phyloP scores from a whole-genome alignment of 2,329 filamentous ascomycete species.

The Trichoderma simmonsii region DNA sequence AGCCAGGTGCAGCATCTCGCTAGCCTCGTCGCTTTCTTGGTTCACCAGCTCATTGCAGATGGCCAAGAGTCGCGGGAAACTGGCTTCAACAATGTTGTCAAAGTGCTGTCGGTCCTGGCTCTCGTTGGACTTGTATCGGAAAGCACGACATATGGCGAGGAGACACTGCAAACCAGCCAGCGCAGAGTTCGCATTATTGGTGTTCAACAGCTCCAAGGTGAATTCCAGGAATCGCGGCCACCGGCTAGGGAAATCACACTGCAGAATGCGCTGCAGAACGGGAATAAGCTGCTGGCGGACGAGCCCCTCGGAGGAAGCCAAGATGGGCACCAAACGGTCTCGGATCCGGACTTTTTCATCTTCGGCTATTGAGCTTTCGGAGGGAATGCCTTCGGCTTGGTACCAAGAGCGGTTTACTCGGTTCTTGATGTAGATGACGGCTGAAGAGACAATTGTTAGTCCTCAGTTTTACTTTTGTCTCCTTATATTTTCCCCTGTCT shows the following conservation, averaged over 20 bases:
- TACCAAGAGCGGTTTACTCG: constrained; percentile 91
- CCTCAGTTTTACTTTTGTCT: not conserved
- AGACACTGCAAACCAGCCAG: constrained; percentile 93
- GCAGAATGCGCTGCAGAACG: constrained; percentile 90
- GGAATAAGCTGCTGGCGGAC: constrained; percentile 92
- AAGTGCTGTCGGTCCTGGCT: constrained; percentile 78
- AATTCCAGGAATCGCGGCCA: constrained; percentile 96
- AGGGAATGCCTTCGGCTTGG: constrained; percentile 68
- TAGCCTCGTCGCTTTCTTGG: constrained; percentile 89
- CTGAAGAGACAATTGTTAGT: constrained; percentile 45
- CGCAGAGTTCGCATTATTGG: constrained; percentile 80
- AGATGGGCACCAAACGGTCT: constrained; percentile 81
- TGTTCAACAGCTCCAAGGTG: constrained; percentile 82
- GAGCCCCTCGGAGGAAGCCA: constrained; percentile 74
- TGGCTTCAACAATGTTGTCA: constrained; percentile 87
- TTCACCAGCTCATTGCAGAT: constrained; percentile 88
- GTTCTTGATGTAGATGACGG: constrained; percentile 97
- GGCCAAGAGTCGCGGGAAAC: constrained; percentile 80
- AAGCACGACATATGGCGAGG: constrained; percentile 90
- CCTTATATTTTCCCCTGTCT: not conserved
- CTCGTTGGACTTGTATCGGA: constrained; percentile 82
- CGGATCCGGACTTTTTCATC: constrained; percentile 85
- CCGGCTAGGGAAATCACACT: constrained; percentile 89
- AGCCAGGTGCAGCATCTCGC: constrained; percentile 92
- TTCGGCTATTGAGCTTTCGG: constrained; percentile 75